Percentiles rank a stretch among this genome's conserved stretches.
phyloP scores from a whole-genome alignment of 176 grass and related monocot species.

The Secale cereale region DNA sequence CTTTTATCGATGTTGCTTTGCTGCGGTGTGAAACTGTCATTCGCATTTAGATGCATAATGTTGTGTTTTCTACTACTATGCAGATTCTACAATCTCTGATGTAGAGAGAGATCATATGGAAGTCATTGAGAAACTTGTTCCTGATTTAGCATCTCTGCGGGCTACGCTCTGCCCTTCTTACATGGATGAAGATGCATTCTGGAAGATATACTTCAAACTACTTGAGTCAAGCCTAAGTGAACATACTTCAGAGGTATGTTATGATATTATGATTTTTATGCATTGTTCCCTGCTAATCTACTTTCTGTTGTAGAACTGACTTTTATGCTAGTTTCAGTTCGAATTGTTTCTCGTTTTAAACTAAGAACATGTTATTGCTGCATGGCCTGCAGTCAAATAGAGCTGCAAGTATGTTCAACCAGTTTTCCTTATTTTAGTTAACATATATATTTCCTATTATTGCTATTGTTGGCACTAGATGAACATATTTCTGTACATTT shows the following conservation, averaged over 20 bases:
- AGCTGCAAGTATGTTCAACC: neutral
- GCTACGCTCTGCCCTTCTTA: slow-evolving; percentile 64
- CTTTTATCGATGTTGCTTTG: neutral
- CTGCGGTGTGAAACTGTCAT: neutral
- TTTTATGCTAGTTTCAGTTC: neutral
- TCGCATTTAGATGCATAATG: neutral
- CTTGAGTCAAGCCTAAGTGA: slow-evolving; percentile 68
- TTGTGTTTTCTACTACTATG: slow-evolving; percentile 27
- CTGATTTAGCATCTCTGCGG: slow-evolving; percentile 63
- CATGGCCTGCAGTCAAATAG: neutral
- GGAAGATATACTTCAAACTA: slow-evolving; percentile 85
- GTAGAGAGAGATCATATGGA: slow-evolving; percentile 63
- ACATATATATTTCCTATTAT: neutral
- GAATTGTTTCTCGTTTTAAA: neutral
- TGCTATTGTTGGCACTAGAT: neutral
- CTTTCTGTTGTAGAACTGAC: neutral
- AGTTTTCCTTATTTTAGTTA: neutral
- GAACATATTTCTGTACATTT: neutral
- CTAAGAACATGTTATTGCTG: neutral
- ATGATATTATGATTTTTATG: neutral
- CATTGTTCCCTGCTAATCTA: neutral
- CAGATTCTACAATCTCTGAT: slow-evolving; percentile 72
- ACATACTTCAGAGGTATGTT: slow-evolving; percentile 68
- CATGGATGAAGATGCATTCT: slow-evolving; percentile 71
- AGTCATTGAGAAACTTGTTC: slow-evolving; percentile 58